These are phyloP conservation scores for Psilocybe tampanensis DNA, from an alignment of 768 basidiomycete species.

Conservation along the genomic window DNA sequence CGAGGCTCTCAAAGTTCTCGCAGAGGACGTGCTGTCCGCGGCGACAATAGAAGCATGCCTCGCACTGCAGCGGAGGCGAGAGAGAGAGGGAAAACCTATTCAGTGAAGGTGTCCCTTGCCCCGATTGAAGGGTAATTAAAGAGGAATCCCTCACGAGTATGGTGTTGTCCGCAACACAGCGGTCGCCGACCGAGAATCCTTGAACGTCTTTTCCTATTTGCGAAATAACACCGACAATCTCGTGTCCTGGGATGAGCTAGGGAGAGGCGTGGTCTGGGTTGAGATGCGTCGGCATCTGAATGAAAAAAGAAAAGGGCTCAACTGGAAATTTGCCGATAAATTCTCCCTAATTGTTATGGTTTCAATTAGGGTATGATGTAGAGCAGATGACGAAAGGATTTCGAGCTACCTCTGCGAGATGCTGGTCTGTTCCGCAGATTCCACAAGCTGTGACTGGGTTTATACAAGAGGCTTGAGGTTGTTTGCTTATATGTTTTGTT, in stretches of 20 bases:
- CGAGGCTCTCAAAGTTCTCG: constrained; percentile 83
- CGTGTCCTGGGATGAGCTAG: constrained; percentile 48
- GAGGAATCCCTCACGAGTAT: constrained; percentile 48
- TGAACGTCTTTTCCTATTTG: constrained; percentile 77
- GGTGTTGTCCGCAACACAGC: constrained; percentile 78
- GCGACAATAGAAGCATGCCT: constrained; percentile 84
- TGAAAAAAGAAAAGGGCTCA: constrained; percentile 20
- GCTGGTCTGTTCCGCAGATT: constrained; percentile 69
- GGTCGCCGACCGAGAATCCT: constrained; percentile 78
- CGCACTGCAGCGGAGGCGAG: constrained; percentile 53
- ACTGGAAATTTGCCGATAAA: constrained; percentile 75
- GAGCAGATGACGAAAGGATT: constrained; percentile 6
- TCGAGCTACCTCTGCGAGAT: constrained; percentile 49
- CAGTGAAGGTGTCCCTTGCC: background rate
- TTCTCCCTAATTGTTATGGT: constrained; percentile 44
- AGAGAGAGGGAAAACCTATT: constrained; percentile 3
- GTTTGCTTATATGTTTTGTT: background rate
- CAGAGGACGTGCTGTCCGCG: constrained; percentile 80
- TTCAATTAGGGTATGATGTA: no score
- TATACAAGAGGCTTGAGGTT: no score
- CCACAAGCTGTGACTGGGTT: constrained; percentile 42
- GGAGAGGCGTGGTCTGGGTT: background rate
- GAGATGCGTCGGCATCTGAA: background rate
- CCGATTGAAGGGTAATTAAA: no score
- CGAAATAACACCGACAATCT: constrained; percentile 72